These are phyloP conservation scores for Dioszegia aurantiaca DNA, from an alignment of 768 basidiomycete genomes.

Conservation along the genomic window DNA sequence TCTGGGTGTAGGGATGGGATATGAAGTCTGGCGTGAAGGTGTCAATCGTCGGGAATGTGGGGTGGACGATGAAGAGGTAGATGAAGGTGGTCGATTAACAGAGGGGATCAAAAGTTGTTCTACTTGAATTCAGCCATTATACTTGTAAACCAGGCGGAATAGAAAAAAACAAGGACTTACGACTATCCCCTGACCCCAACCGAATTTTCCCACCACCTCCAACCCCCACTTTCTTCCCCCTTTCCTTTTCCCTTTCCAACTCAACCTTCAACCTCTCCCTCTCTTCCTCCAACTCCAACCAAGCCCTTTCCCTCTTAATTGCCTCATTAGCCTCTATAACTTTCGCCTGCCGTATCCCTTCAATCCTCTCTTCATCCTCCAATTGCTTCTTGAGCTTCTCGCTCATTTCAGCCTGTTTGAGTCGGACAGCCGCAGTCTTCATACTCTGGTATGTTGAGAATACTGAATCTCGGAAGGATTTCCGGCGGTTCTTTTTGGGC, in stretches of 20 bases:
- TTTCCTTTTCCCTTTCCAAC: not conserved
- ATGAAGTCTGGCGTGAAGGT: not conserved
- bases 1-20: slow-evolving; percentile 7
- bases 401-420: slow-evolving; percentile 39
- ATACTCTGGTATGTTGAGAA: slow-evolving; percentile 40
- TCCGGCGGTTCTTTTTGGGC: not conserved
- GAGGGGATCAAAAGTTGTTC: slow-evolving; percentile 19
- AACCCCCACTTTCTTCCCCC: not conserved
- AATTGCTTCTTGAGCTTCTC: slow-evolving; percentile 33
- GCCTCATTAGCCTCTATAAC: slow-evolving; percentile 35
- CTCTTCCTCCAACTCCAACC: slow-evolving; percentile 15
- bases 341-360: slow-evolving; percentile 18
- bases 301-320: slow-evolving; percentile 19
- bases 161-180: slow-evolving; percentile 17
- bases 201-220: slow-evolving; percentile 1
- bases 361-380: slow-evolving; percentile 29
- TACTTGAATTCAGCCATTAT: too few species aligned
- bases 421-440: slow-evolving; percentile 40
- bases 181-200: slow-evolving; percentile 11
- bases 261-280: slow-evolving; percentile 11
- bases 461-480: slow-evolving; percentile 34
- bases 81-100: slow-evolving; percentile 10
- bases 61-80: not conserved
- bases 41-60: not conserved
- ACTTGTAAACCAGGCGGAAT: too few species aligned